Percentiles rank a stretch among this genome's conserved stretches.
These are phyloP conservation scores for Niebla homalea DNA, from an alignment of 495 filamentous ascomycete genomes.

Conservation along the genomic window DNA sequence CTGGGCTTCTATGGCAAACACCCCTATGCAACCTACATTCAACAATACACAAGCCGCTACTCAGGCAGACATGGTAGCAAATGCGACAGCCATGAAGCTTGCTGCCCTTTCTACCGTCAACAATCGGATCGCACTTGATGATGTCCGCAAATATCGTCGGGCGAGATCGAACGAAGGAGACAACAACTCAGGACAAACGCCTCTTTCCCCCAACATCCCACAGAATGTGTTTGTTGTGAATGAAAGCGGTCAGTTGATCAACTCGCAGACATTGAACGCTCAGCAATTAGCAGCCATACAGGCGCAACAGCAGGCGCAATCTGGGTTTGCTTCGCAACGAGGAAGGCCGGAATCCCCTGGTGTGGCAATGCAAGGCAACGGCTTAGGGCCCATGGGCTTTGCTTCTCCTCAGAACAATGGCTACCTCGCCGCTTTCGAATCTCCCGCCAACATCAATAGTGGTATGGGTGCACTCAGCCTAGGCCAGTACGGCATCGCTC, in stretches of 20 bases:
- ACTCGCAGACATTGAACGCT: slow-evolving; percentile 65
- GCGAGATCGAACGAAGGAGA: slow-evolving; percentile 81
- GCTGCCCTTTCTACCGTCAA: slow-evolving; percentile 95
- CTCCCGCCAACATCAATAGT: slow-evolving; percentile 60
- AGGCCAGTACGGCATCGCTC: slow-evolving; percentile 52
- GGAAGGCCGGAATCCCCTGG: slow-evolving; percentile 92
- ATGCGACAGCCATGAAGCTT: slow-evolving; percentile 97
- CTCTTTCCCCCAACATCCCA: slow-evolving; percentile 38
- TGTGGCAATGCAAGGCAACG: slow-evolving; percentile 61
- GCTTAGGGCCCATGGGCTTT: slow-evolving; percentile 57
- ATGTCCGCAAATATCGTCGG: slow-evolving; percentile 85
- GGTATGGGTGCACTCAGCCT: slow-evolving; percentile 58
- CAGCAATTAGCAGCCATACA: slow-evolving; percentile 82
- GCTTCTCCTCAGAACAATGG: slow-evolving; percentile 91
- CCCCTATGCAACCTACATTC: slow-evolving; percentile 86
- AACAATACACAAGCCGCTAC: slow-evolving; percentile 41
- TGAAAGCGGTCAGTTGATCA: slow-evolving; percentile 78
- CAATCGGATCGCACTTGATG: slow-evolving; percentile 92
- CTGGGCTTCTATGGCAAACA: slow-evolving; percentile 98
- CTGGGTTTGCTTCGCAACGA: slow-evolving; percentile 62
- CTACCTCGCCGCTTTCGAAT: slow-evolving; percentile 79
- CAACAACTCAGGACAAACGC: slow-evolving; percentile 27
- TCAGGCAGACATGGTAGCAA: slow-evolving; percentile 96
- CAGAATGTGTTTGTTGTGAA: slow-evolving; percentile 71
- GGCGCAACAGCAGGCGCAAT: slow-evolving; percentile 64